Conservation (phyloP, 352 stramenopile genomes). For the Globisporangium uncinulatum region DNA sequence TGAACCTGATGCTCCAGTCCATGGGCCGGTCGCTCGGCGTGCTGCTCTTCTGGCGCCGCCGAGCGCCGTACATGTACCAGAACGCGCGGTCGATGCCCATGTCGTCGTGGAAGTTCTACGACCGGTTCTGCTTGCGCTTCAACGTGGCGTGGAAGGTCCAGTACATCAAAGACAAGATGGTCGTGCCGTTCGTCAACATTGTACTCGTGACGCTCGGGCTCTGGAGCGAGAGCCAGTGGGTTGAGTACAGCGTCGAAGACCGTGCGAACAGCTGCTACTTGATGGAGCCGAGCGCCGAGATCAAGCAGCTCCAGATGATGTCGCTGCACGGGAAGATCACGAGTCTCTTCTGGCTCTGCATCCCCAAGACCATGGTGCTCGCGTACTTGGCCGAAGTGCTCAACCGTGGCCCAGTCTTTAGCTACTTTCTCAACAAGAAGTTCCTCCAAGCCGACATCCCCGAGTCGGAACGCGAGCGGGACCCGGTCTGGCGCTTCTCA, state of each 20-base stretch:
- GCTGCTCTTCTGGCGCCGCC: conserved; percentile 31
- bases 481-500: conserved; percentile 45
- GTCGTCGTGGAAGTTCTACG: conserved; percentile 24
- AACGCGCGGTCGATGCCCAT: conserved; percentile 18
- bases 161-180: conserved; percentile 55
- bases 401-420: conserved; percentile 47
- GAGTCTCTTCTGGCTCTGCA: conserved; percentile 55
- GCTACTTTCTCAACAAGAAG: conserved; percentile 56
- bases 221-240: conserved; percentile 43
- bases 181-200: conserved; percentile 46
- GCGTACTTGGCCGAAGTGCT: conserved; percentile 49
- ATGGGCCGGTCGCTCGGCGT: conserved; percentile 31
- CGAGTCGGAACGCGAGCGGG: conserved; percentile 43
- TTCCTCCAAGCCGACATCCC: conserved; percentile 56
- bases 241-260: conserved; percentile 51
- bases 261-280: conserved; percentile 47
- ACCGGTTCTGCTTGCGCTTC: conserved; percentile 48
- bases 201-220: conserved; percentile 36
- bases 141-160: conserved; percentile 52
- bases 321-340: conserved; percentile 56
- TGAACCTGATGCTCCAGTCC: conserved; percentile 43
- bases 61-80: conserved; percentile 40
- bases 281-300: conserved; percentile 48
- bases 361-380: conserved; percentile 38
- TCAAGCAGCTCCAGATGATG: conserved; percentile 74